phyloP scores from a whole-genome alignment of 257 asterid genomes.

The Nicotiana attenuata region DNA sequence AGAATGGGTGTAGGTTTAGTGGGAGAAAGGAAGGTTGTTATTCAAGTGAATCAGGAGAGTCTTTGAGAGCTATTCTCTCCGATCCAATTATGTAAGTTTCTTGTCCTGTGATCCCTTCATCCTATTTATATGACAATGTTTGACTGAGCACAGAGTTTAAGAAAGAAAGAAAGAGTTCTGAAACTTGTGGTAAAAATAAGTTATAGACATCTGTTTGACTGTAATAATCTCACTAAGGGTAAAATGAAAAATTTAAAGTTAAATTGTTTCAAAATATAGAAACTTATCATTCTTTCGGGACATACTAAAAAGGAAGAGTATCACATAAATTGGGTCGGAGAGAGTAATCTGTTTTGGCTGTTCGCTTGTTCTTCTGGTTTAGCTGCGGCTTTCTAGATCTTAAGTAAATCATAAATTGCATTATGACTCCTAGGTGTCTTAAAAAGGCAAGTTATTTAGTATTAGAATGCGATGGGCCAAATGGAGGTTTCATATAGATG shows the following conservation, averaged over 20 bases:
- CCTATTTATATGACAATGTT: too few relatives aligned
- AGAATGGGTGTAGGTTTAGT: constrained; percentile 63
- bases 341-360: not conserved
- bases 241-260: too few relatives aligned
- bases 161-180: too few relatives aligned
- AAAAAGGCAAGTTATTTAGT: not conserved
- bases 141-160: too few relatives aligned
- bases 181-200: too few relatives aligned
- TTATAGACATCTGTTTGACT: too few relatives aligned
- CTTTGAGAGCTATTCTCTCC: constrained; percentile 66
- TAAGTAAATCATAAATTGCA: not conserved
- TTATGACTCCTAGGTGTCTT: not conserved
- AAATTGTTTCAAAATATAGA: too few relatives aligned
- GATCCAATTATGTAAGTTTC: constrained; percentile 82
- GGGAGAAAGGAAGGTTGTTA: constrained; percentile 60
- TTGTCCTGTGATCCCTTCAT: not conserved
- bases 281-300: too few relatives aligned
- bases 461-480: not conserved
- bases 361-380: not conserved
- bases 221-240: too few relatives aligned
- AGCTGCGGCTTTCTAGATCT: not conserved
- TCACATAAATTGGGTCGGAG: not conserved
- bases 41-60: constrained; percentile 59
- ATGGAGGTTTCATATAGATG: not conserved
- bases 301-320: too few relatives aligned